These are phyloP conservation scores for Vigna radiata DNA, from an alignment of 306 rosid genomes.

Conservation along the genomic window DNA sequence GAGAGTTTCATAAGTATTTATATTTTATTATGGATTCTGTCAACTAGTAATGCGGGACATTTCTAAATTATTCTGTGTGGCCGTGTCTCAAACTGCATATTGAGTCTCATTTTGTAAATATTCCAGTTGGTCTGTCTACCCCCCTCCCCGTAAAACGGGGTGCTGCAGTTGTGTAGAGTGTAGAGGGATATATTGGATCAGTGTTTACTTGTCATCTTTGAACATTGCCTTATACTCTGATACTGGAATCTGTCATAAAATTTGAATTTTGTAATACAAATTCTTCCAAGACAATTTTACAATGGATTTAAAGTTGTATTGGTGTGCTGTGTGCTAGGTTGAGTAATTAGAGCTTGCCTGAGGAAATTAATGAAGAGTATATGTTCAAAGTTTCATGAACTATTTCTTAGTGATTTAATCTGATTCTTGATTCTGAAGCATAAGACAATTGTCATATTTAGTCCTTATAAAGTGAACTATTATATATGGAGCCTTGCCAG, in stretches of 20 bases:
- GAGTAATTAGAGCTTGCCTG: neutral
- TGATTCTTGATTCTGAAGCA: constrained; percentile 11
- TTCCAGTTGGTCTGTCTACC: neutral
- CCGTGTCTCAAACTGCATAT: constrained; percentile 1
- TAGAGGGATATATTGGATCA: constrained; percentile 9
- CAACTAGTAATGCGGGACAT: constrained; percentile 18
- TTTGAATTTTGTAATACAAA: constrained; percentile 9
- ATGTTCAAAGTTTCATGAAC: neutral
- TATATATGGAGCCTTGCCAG: constrained; percentile 18
- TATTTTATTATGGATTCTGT: constrained; percentile 8
- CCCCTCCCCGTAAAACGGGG: neutral
- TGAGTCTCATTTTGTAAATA: constrained; percentile 18
- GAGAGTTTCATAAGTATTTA: constrained; percentile 8
- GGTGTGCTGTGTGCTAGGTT: neutral
- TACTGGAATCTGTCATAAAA: neutral
- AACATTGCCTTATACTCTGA: neutral
- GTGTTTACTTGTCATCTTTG: neutral
- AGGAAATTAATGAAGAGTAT: constrained; percentile 2
- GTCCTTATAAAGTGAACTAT: constrained; percentile 1
- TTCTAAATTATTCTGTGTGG: neutral
- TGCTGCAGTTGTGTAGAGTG: constrained; percentile 1
- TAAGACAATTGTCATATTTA: constrained; percentile 5
- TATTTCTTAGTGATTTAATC: constrained; percentile 7
- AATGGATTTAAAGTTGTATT: neutral
- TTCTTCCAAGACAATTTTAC: constrained; percentile 25